Base-by-base conservation (phyloP, 306 rosid genomes). In the Carpinus viminea region DNA sequence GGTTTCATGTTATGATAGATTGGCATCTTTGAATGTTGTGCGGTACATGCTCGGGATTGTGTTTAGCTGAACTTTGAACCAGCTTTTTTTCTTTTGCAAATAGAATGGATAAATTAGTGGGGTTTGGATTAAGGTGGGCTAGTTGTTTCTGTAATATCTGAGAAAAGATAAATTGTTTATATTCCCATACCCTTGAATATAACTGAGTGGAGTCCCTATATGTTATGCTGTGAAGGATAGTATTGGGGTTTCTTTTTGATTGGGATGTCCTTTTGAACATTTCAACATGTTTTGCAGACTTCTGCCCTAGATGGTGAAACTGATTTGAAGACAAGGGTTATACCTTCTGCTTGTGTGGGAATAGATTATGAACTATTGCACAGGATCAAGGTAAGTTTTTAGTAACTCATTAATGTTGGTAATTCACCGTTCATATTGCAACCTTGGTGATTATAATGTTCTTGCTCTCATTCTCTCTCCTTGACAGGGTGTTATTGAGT, bases 301-400 rank as follows among this genome's bases (percentile, higher is more conserved):
- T 73, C 99, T 76, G 99, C 99, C 41, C 77, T 95, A 76, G 99
- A 95, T 87, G 99, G 99, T 48, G 99, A 95, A 87, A 91, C 92
- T 80, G 98, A 95, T 89, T 82, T 95, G 70, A 95, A 95, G 96
- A 90, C 94, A 6, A 84, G 99, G 90, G 84, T 88, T 85, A 86
- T 89, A 86, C 98, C 99, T 83, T 78, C 99, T 81, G 91, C 98
- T 79, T 95, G 98, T 81, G 82, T 82, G 88, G 99, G 99, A 74
- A 90, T 95, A 15, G 97, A 93, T 78, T 85, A 85, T 84, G 99
- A 91, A 85, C 86, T 95, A 69, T 83, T 95, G 89, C 97, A 95
- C 88, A 95, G 88, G 84, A 95, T 95, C 79, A 95, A 95, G 98
- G 99, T 82, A 83, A 74, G 87, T 78, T 83, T 51, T 36, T 81